Percentiles rank a stretch among this genome's conserved stretches.
Evolutionary conservation across 306 rosid species (phyloP).

Genomic region (Styphnolobium japonicum): DNA sequence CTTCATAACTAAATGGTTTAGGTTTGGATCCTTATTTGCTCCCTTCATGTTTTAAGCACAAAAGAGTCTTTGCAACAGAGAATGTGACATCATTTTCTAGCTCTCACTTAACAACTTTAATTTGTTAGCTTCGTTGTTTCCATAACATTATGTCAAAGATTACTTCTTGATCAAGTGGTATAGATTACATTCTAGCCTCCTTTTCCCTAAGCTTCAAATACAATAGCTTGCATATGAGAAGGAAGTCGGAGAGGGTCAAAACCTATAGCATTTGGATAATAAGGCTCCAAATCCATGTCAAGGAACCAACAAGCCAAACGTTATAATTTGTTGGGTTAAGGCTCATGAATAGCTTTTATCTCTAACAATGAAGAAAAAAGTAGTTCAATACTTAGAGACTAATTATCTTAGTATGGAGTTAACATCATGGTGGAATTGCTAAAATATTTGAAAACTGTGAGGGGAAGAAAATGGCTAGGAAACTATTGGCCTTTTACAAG

Average conservation of each 20-base stretch:
- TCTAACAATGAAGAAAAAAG: neutral
- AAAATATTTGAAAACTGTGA: neutral
- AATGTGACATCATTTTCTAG: neutral
- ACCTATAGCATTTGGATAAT: neutral
- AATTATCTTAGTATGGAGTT: neutral
- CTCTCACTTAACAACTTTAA: neutral
- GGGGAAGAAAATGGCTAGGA: neutral
- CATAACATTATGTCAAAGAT: neutral
- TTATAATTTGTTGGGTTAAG: too few relatives aligned
- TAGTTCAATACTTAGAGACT: neutral
- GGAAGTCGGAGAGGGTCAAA: neutral
- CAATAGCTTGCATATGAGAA: too few relatives aligned
- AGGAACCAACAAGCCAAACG: too few relatives aligned
- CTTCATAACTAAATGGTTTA: neutral
- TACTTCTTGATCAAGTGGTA: neutral
- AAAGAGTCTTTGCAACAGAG: neutral
- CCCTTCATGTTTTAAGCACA: neutral
- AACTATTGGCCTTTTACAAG: neutral
- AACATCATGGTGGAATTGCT: neutral
- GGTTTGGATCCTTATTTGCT: neutral
- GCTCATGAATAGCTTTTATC: too few relatives aligned
- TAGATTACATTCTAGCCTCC: neutral
- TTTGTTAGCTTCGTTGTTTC: neutral
- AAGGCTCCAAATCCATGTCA: neutral
- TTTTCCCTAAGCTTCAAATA: too few relatives aligned